Conservation (phyloP, 768 basidiomycete species). For the Psilocybe subaeruginosa region DNA sequence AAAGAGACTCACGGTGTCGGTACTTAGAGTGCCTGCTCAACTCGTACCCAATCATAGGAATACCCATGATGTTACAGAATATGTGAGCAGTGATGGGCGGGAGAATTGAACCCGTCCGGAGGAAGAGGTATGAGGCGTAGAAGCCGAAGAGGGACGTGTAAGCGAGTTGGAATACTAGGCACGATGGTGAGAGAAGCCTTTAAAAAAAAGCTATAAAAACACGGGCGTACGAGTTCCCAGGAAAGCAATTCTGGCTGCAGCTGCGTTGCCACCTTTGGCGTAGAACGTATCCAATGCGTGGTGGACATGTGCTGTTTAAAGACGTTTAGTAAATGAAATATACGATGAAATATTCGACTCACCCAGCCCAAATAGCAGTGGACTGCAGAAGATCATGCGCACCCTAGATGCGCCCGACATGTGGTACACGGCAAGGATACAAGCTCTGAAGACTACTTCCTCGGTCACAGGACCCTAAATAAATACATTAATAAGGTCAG, state of each 20-base stretch:
- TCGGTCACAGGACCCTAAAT: slow-evolving; percentile 78
- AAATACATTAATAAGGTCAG: too few relatives aligned
- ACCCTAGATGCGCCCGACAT: slow-evolving; percentile 58
- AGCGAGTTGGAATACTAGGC: slow-evolving; percentile 80
- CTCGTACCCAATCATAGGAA: slow-evolving; percentile 72
- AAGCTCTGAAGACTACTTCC: slow-evolving; percentile 89
- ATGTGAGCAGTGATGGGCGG: slow-evolving; percentile 81
- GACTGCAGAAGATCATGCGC: slow-evolving; percentile 78
- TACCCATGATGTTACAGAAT: slow-evolving; percentile 94
- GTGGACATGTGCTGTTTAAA: slow-evolving; percentile 78
- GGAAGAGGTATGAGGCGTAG: slow-evolving; percentile 83
- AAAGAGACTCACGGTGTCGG: slow-evolving; percentile 43
- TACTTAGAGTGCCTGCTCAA: slow-evolving; percentile 51
- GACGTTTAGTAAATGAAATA: too few relatives aligned
- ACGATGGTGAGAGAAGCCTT: neutral
- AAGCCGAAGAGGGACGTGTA: slow-evolving; percentile 96
- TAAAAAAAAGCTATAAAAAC: neutral
- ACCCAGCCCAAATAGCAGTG: slow-evolving; percentile 90
- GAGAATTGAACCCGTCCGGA: slow-evolving; percentile 81
- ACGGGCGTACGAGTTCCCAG: slow-evolving; percentile 54
- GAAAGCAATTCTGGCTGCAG: slow-evolving; percentile 67
- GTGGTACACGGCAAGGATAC: slow-evolving; percentile 74
- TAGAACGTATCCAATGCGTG: slow-evolving; percentile 90
- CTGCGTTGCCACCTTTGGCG: slow-evolving; percentile 64
- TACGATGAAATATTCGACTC: slow-evolving; percentile 24